phyloP scores from a whole-genome alignment of 257 asterid species.

The Fraxinus cuspidata region DNA sequence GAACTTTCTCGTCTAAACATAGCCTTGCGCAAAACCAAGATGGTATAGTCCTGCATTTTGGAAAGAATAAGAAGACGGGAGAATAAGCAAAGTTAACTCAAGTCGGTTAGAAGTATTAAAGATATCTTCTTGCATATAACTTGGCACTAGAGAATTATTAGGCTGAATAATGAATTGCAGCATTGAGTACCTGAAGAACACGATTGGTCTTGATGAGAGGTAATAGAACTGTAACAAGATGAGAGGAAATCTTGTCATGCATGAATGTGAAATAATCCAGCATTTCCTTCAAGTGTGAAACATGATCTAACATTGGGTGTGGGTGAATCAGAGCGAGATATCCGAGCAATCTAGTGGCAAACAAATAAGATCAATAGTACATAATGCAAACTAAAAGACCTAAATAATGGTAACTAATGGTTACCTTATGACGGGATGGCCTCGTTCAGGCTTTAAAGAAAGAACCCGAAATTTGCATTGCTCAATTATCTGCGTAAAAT shows the following conservation, averaged over 20 bases:
- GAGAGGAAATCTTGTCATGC: constrained; percentile 60
- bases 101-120: constrained; percentile 5
- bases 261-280: constrained; percentile 79
- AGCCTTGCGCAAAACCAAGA: constrained; percentile 80
- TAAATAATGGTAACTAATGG: constrained; percentile 11
- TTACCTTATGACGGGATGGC: constrained; percentile 63
- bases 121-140: constrained; percentile 5
- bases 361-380: constrained; percentile 22
- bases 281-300: constrained; percentile 78
- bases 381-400: constrained; percentile 23
- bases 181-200: constrained; percentile 66
- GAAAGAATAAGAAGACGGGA: constrained; percentile 14
- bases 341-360: constrained; percentile 56
- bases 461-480: constrained; percentile 79
- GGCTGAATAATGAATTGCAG: constrained; percentile 21
- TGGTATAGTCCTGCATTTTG: constrained; percentile 60
- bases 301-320: constrained; percentile 64
- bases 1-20: constrained; percentile 83
- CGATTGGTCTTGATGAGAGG: constrained; percentile 65
- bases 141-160: constrained; percentile 16
- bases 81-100: background rate
- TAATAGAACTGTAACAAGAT: constrained; percentile 58
- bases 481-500: constrained; percentile 64
- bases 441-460: constrained; percentile 73
- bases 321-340: constrained; percentile 63